Percentiles rank a stretch among this genome's conserved stretches.
Evolutionary conservation across 192 early-diverging fungal genomes (phyloP).

Genomic region (Ramicandelaber brevisporus): DNA sequence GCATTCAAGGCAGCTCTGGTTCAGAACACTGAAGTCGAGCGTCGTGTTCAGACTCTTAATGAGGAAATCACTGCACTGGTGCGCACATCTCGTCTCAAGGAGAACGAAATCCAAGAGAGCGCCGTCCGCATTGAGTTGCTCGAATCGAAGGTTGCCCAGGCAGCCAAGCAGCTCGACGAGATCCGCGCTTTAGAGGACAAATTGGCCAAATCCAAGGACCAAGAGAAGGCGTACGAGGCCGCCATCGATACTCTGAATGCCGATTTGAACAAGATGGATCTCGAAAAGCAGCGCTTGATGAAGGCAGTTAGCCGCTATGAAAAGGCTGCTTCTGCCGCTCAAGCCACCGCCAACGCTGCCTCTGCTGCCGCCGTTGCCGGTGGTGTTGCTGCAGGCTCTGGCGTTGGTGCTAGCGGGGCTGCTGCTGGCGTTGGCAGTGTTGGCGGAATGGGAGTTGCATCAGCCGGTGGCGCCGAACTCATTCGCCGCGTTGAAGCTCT

Average conservation of each 20-base stretch:
- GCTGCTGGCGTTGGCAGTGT: constrained; percentile 1
- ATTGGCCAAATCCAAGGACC: constrained; percentile 24
- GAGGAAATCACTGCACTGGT: constrained; percentile 59
- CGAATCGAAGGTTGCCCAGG: constrained; percentile 48
- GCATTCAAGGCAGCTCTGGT: constrained; percentile 55
- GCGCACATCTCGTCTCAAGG: constrained; percentile 55
- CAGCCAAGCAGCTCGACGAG: constrained; percentile 37
- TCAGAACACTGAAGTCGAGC: constrained; percentile 56
- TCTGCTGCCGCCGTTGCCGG: neutral
- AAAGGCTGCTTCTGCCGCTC: neutral
- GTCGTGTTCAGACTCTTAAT: constrained; percentile 40
- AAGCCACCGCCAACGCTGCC: constrained; percentile 1
- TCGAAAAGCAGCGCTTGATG: constrained; percentile 28
- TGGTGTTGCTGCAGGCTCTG: neutral
- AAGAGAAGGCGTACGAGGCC: constrained; percentile 43
- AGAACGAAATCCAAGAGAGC: constrained; percentile 51
- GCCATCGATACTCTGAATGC: constrained; percentile 36
- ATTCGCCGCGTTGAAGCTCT: constrained; percentile 33
- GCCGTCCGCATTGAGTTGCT: constrained; percentile 50
- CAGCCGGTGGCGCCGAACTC: constrained; percentile 5
- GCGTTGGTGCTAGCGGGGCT: constrained; percentile 8
- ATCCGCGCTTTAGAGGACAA: constrained; percentile 28
- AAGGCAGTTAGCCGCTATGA: constrained; percentile 6
- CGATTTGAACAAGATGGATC: constrained; percentile 40
- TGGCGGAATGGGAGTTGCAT: constrained; percentile 4